Evolutionary conservation across 1,139 yeast genomes (phyloP).

Genomic region (Hyphopichia wangnamkhiaoensis): DNA sequence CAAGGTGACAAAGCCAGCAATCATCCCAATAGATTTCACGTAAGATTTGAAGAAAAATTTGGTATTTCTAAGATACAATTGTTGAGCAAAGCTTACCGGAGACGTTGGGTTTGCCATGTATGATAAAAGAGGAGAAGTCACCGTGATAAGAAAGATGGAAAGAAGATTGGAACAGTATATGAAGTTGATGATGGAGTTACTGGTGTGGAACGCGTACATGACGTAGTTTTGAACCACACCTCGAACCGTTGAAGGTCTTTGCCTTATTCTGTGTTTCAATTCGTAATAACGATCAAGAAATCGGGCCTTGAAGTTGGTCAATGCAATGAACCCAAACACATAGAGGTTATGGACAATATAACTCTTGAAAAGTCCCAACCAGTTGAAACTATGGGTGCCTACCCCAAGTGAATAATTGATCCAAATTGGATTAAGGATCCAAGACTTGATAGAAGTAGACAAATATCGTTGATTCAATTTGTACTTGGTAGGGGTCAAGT

Average conservation of each 20-base stretch:
- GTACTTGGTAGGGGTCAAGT: conserved; percentile 42
- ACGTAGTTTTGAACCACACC: conserved; percentile 19
- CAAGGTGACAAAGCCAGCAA: conserved; percentile 34
- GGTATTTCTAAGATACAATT: conserved; percentile 16
- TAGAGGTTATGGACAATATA: conserved; percentile 31
- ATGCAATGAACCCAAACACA: conserved; percentile 21
- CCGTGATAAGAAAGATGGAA: conserved; percentile 35
- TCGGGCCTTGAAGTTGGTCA: conserved; percentile 23
- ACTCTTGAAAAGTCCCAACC: conserved; percentile 27
- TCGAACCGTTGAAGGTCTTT: conserved; percentile 3
- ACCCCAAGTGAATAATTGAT: conserved; percentile 37
- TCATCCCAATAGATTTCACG: conserved; percentile 37
- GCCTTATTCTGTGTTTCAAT: conserved; percentile 16
- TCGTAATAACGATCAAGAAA: conserved; percentile 31
- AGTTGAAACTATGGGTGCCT: conserved; percentile 26
- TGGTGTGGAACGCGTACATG: conserved; percentile 23
- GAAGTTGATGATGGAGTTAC: conserved; percentile 38
- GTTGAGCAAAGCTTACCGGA: conserved; percentile 6
- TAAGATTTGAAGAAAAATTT: conserved; percentile 36
- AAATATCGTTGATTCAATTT: conserved; percentile 41
- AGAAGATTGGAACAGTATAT: conserved; percentile 39
- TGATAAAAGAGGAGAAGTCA: conserved; percentile 35
- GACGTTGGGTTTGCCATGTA: conserved; percentile 15
- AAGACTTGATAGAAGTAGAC: conserved; percentile 31
- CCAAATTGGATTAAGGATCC: conserved; percentile 47